Conservation (phyloP, 1,139 yeast species). For the Lodderomyces beijingensis region DNA sequence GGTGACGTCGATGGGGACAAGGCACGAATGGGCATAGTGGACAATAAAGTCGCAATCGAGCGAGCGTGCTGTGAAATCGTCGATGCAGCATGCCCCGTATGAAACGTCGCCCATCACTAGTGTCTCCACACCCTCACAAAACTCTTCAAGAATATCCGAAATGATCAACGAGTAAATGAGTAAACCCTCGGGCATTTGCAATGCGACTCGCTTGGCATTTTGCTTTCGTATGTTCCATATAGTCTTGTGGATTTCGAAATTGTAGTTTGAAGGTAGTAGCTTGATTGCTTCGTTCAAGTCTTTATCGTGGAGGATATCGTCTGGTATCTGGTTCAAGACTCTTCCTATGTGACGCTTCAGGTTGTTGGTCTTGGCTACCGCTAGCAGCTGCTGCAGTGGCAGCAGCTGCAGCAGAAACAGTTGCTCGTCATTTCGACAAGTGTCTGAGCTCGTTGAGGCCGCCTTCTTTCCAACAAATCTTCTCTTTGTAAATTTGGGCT, state of each 20-base stretch:
- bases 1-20: constrained; percentile 92
- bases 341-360: constrained; percentile 39
- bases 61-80: constrained; percentile 90
- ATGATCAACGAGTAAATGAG: constrained; percentile 81
- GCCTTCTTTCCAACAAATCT: constrained; percentile 35
- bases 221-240: constrained; percentile 84
- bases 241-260: constrained; percentile 93
- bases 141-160: constrained; percentile 87
- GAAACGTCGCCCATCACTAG: constrained; percentile 98
- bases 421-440: too few relatives aligned
- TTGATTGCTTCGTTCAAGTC: constrained; percentile 79
- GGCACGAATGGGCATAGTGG: constrained; percentile 96
- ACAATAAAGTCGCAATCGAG: constrained; percentile 91
- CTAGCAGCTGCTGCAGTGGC: constrained; percentile 9
- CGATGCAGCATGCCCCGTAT: constrained; percentile 98
- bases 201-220: constrained; percentile 71
- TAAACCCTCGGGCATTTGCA: constrained; percentile 97
- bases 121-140: constrained; percentile 81
- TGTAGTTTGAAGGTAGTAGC: constrained; percentile 83
- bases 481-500: constrained; percentile 19
- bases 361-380: constrained; percentile 18
- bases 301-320: constrained; percentile 71
- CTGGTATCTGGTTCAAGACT: constrained; percentile 85
- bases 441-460: constrained; percentile 5
- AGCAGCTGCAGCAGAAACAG: too few relatives aligned